Percentiles rank a stretch among this genome's conserved stretches.
These are phyloP conservation scores for Xylaria grammica DNA, from an alignment of 495 filamentous ascomycete genomes.

Conservation along the genomic window DNA sequence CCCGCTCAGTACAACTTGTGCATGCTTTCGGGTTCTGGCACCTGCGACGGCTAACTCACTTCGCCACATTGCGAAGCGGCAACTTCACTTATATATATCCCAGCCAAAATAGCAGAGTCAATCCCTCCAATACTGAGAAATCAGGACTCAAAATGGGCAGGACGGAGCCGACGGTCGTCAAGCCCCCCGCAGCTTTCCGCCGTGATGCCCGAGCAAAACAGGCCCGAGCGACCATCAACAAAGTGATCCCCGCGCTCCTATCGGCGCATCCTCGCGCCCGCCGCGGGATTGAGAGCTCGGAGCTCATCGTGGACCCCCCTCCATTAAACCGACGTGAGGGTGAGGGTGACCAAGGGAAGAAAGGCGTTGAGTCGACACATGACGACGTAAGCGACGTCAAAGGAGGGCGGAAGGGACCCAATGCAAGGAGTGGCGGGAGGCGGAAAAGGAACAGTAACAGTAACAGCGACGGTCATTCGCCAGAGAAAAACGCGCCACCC, in stretches of 20 bases:
- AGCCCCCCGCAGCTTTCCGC: conserved; percentile 33
- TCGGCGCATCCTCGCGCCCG: conserved; percentile 52
- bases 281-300: conserved; percentile 51
- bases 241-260: conserved; percentile 55
- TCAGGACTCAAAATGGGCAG: conserved; percentile 30
- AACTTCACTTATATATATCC: neutral
- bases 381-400: neutral
- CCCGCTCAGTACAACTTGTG: no score
- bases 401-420: neutral
- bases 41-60: no score
- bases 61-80: no score
- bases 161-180: conserved; percentile 35
- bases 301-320: conserved; percentile 53
- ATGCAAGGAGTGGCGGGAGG: neutral
- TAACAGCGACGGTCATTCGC: no score
- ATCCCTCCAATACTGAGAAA: neutral
- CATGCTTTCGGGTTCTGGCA: no score
- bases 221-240: conserved; percentile 57
- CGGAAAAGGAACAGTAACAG: neutral
- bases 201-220: conserved; percentile 52
- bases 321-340: neutral
- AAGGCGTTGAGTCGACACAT: neutral
- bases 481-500: neutral
- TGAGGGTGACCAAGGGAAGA: neutral
- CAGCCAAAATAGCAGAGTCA: neutral